Percentiles rank a stretch among this genome's conserved stretches.
Conservation (phyloP, 805 yeast genomes). For the Metschnikowia drakensbergensis region DNA sequence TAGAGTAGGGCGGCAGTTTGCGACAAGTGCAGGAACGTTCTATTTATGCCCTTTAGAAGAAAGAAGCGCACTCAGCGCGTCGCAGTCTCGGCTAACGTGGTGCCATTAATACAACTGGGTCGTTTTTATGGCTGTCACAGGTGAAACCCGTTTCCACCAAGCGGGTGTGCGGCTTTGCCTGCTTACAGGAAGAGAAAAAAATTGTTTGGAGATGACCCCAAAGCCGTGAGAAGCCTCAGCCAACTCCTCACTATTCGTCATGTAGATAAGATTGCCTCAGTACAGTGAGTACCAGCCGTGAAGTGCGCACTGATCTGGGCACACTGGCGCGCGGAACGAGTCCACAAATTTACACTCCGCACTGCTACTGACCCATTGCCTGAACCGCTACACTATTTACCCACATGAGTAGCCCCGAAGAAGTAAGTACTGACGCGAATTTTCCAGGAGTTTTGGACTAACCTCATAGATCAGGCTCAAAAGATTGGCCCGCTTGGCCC, state of each 20-base stretch:
- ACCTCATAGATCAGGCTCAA: conserved; percentile 43
- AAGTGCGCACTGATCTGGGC: background rate
- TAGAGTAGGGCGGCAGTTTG: conserved; percentile 2
- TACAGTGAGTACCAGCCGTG: background rate
- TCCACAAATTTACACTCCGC: conserved; percentile 1
- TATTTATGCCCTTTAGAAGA: background rate
- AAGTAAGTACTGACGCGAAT: conserved; percentile 11
- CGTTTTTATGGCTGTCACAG: too few species aligned
- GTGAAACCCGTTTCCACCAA: too few species aligned
- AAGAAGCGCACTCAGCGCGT: background rate
- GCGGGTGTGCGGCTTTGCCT: too few species aligned
- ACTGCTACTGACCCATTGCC: background rate
- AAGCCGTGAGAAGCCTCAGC: too few species aligned
- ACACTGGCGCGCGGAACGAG: background rate
- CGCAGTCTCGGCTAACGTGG: conserved; percentile 2
- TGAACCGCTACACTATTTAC: background rate
- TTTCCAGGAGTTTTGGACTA: conserved; percentile 1
- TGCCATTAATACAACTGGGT: background rate
- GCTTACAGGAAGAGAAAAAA: too few species aligned
- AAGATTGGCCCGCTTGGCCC: conserved; percentile 48
- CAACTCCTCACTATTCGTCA: too few species aligned
- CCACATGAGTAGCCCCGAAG: conserved; percentile 18
- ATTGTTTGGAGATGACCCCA: too few species aligned
- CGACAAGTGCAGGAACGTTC: conserved; percentile 4
- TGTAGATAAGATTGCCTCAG: too few species aligned